Conservation (phyloP, 176 grass and related monocot species). For the Thalia dealbata region DNA sequence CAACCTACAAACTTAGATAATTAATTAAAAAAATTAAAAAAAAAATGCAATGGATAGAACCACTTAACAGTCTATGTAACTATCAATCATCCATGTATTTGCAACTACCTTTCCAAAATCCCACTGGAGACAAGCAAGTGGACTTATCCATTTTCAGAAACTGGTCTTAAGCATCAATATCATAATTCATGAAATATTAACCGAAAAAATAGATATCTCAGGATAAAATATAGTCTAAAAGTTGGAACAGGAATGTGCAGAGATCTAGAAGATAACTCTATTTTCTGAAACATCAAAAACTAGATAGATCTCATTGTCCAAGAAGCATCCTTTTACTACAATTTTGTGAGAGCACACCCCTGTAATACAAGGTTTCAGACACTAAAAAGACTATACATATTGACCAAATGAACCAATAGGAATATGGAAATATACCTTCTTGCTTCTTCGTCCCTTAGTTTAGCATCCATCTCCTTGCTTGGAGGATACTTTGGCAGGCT, state of each 20-base stretch:
- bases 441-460: slow-evolving; percentile 15
- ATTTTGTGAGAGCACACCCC: too few relatives aligned
- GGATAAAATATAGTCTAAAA: background rate
- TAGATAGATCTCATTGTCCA: too few relatives aligned
- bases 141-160: background rate
- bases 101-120: background rate
- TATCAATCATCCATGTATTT: background rate
- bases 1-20: background rate
- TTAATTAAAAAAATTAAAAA: background rate
- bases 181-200: background rate
- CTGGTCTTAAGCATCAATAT: background rate
- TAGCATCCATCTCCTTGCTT: slow-evolving; percentile 22
- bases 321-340: too few relatives aligned
- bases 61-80: background rate
- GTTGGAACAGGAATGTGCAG: background rate
- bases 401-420: background rate
- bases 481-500: slow-evolving; percentile 18
- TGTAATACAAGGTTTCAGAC: too few relatives aligned
- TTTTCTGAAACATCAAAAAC: too few relatives aligned
- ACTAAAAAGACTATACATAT: too few relatives aligned
- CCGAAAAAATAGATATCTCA: background rate
- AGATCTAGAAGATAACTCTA: too few relatives aligned
- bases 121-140: background rate
- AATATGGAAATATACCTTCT: background rate
- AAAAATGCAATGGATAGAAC: background rate